Conservation (phyloP, 495 filamentous ascomycete species). For the Podospora pseudoanserina region DNA sequence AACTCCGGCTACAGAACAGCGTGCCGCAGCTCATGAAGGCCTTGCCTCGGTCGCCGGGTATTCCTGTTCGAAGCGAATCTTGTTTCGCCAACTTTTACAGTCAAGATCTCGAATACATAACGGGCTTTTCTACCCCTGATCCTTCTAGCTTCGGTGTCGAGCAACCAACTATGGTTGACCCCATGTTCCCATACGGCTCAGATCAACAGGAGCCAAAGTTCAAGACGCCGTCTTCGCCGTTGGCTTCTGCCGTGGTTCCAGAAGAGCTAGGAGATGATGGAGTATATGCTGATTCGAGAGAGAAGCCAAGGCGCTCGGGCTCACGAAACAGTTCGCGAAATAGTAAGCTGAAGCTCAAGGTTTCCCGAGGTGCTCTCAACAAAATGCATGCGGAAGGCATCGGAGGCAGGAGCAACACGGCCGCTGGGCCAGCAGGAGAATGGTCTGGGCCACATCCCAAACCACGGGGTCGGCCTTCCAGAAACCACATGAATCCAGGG, state of each 20-base stretch:
- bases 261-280: background rate
- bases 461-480: background rate
- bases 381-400: constrained; percentile 11
- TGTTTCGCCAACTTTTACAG: constrained; percentile 2
- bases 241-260: background rate
- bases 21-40: constrained; percentile 51
- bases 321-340: constrained; percentile 7
- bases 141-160: background rate
- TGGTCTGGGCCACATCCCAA: background rate
- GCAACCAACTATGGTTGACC: background rate
- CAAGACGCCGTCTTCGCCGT: background rate
- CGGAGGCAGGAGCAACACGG: background rate
- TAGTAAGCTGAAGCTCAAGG: constrained; percentile 23
- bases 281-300: background rate
- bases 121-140: constrained; percentile 6
- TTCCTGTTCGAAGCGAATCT: constrained; percentile 14
- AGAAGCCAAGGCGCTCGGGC: background rate
- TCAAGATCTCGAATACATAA: background rate
- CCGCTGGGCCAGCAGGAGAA: background rate
- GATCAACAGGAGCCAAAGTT: background rate
- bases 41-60: constrained; percentile 41
- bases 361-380: constrained; percentile 27
- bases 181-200: background rate
- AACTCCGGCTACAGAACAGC: constrained; percentile 48
- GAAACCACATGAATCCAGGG: background rate